These are phyloP conservation scores for Lactarius psammicola DNA, from an alignment of 768 basidiomycete species.

Conservation along the genomic window DNA sequence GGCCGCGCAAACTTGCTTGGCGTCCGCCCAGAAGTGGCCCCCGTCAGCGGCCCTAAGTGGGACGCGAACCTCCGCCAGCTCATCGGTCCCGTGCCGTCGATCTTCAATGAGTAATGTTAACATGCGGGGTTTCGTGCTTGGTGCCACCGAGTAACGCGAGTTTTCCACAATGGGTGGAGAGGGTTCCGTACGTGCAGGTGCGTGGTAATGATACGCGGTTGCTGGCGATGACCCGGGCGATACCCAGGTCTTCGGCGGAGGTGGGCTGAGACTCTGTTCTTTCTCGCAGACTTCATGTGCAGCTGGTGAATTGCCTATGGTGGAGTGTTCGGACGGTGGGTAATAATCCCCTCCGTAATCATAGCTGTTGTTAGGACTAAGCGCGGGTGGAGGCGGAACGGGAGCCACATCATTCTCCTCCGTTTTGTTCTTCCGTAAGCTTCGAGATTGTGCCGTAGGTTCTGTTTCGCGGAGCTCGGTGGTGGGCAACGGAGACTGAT, in stretches of 20 bases:
- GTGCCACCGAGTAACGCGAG: constrained; percentile 2
- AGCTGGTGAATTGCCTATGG: neutral
- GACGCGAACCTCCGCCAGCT: constrained; percentile 66
- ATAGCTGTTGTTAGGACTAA: neutral
- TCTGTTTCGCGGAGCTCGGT: neutral
- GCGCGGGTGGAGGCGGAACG: neutral
- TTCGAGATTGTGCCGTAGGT: neutral
- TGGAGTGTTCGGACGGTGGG: neutral
- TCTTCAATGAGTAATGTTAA: constrained; percentile 71
- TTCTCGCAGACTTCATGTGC: neutral
- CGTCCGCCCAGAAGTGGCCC: constrained; percentile 71
- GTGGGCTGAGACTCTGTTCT: constrained; percentile 12
- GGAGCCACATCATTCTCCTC: neutral
- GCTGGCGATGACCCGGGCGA: constrained; percentile 7
- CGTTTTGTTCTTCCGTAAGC: neutral
- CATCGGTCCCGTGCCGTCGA: constrained; percentile 49
- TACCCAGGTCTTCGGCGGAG: constrained; percentile 8
- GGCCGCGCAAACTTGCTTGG: constrained; percentile 55
- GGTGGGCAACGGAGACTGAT: neutral
- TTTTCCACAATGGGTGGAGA: neutral
- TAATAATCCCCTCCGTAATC: constrained; percentile 4
- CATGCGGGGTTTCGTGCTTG: constrained; percentile 41
- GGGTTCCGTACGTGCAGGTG: constrained; percentile 5
- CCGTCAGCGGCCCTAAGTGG: constrained; percentile 48
- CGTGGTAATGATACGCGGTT: neutral